phyloP scores from a whole-genome alignment of 805 yeast species.

The Candida jianshihensis region DNA sequence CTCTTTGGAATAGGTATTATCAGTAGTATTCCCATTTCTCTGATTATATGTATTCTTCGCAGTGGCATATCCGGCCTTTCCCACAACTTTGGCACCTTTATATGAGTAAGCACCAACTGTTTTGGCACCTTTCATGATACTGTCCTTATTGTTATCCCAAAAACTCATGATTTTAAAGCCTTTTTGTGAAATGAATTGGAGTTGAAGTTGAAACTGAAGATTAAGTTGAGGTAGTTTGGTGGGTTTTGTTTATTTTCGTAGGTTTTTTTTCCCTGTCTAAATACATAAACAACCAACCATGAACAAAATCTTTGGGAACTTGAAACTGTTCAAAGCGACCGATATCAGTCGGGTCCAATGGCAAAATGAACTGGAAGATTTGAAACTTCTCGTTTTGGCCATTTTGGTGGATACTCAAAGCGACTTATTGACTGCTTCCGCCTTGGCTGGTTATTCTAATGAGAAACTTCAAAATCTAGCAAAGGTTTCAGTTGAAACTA shows the following conservation, averaged over 20 bases:
- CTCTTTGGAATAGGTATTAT: background rate
- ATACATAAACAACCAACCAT: too few relatives aligned
- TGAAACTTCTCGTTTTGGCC: constrained; percentile 17
- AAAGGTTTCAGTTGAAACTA: constrained; percentile 1
- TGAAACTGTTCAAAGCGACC: constrained; percentile 14
- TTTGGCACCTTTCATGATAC: constrained; percentile 28
- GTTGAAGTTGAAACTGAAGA: too few relatives aligned
- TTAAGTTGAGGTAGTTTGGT: too few relatives aligned
- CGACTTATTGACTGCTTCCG: constrained; percentile 15
- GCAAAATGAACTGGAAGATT: constrained; percentile 6
- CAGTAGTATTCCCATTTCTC: background rate
- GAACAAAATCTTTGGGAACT: constrained; percentile 13
- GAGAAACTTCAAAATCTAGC: constrained; percentile 13
- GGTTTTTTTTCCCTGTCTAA: too few relatives aligned
- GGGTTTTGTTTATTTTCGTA: too few relatives aligned
- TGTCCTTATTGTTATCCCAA: constrained; percentile 36
- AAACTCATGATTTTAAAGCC: constrained; percentile 17
- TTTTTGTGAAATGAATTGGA: background rate
- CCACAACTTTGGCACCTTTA: constrained; percentile 33
- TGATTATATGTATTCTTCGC: constrained; percentile 26
- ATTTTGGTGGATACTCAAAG: constrained; percentile 17
- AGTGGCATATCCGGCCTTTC: constrained; percentile 34
- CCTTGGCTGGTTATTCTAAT: constrained; percentile 10
- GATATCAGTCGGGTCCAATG: constrained; percentile 4
- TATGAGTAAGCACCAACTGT: constrained; percentile 31